Base-by-base conservation (phyloP, 345 rosid genomes). In the Stellera chamaejasme region DNA sequence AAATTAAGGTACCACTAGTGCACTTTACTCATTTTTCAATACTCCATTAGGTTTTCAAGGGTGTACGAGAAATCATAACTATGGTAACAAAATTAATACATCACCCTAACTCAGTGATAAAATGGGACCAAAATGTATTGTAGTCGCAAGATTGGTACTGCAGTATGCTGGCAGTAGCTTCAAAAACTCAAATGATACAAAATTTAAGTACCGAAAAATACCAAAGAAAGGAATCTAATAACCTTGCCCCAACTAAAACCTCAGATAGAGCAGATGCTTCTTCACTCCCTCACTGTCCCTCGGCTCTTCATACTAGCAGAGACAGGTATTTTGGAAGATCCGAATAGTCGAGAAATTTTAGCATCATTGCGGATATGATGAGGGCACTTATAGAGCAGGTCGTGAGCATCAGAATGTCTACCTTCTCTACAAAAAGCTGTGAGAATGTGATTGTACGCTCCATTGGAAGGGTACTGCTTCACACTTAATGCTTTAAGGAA, bases 371-470 rank as follows among this genome's bases (percentile, higher is more conserved):
- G 82, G 39, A 91, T 59, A 73, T 79, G 95, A 81, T 82, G 87
- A 55, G 98, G 98, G 65, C 81, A 80, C 63, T 63, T 71, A 45
- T 67, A 77, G 14, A 91, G 65, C 56, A 91, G 67, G 68, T 88
- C 78, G 60, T 77, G 75, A n/a, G 96, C 96, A 78, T 85, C 96
- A 44, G 84, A 66, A 43, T 79, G 78, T 72, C 95, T 81, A 36
- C 96, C 92, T 76, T 79, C 92, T 68, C 73, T 54, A 25, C 78
- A 82, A 68, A 91, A 88, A 55, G 83, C 69, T 68, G 76, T 44
- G 7, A 88, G 71, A 45, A 85, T 54, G 64, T 79, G 62, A 58
- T 62, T 51, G 68, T 79, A 88, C 2, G 95, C 84, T 27, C 80
- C 56, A 48, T 63, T 27, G 3, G 88, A 72, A 36, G 98, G 95